These are phyloP conservation scores for Corymbia calophylla DNA, from an alignment of 441 rosid genomes.

Conservation along the genomic window DNA sequence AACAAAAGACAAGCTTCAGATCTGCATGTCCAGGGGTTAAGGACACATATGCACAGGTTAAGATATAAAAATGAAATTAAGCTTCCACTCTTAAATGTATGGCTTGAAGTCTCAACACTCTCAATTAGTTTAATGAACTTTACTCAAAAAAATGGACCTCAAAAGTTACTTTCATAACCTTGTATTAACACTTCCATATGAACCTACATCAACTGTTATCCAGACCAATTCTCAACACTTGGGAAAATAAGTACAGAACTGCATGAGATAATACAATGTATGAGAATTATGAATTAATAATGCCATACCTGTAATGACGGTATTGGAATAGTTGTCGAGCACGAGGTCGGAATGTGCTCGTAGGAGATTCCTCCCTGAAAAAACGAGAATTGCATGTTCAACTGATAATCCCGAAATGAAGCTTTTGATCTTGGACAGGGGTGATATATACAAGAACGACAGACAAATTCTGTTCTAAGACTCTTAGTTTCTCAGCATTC, in stretches of 20 bases:
- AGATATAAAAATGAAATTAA: background rate
- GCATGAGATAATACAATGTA: background rate
- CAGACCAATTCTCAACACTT: background rate
- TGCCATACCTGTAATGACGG: slow-evolving; percentile 84
- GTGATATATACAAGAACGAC: background rate
- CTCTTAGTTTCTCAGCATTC: background rate
- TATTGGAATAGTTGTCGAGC: slow-evolving; percentile 93
- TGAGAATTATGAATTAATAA: background rate
- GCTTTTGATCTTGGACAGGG: background rate
- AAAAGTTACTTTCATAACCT: background rate
- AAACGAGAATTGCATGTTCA: slow-evolving; percentile 7
- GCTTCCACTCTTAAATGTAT: background rate
- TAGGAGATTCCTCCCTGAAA: slow-evolving; percentile 91
- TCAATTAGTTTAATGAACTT: background rate
- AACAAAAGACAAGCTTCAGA: background rate
- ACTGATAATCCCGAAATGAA: background rate
- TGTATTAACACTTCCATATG: background rate
- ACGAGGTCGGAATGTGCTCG: slow-evolving; percentile 89
- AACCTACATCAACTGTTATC: background rate
- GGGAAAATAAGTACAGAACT: background rate
- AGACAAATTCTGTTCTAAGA: background rate
- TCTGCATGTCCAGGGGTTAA: background rate
- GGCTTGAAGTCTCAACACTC: background rate
- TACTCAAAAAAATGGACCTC: background rate
- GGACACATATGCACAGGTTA: background rate